Evolutionary conservation across 768 basidiomycete species (phyloP), one percentile per base, ranked within the genome.

Genomic region (Cystofilobasidium macerans): DNA sequence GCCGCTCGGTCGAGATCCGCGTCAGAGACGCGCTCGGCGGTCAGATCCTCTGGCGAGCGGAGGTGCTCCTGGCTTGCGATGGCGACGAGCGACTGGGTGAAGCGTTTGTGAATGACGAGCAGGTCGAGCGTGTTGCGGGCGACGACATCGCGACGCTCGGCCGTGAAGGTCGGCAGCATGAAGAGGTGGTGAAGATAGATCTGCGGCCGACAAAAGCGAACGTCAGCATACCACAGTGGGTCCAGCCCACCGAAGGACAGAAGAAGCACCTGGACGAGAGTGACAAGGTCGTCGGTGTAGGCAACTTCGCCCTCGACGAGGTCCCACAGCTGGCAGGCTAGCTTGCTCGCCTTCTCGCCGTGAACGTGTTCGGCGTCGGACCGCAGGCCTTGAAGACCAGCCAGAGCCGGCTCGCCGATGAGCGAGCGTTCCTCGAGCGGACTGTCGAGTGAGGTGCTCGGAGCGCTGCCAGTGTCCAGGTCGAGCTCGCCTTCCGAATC

Each of bases 61-160:
- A 71, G 63, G 75, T 12, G 13, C 69, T 77, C 75, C 24, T 74
- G 72, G 38, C 71, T 73, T 14, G 76, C 64, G 14, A 76, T 72
- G 2, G 71, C 69, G n/a, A 76, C 73, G 73, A 77, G 75, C 59
- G 70, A 57, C 14, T 64, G 59, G 1, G 70, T 70, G 32, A 76
- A 70, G 32, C 70, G 67, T 56, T 71, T 70, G 61, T 72, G 73
- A 4, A 71, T 40, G 40, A 66, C 59, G 48, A 70, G 64, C 6
- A 71, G 57, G 32, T 57, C 61, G 30, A 65, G 64, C 1, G 69
- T 70, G 60, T 71, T 70, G 9, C 71, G 69, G 11, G 68, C 64
- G 48, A 71, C 61, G 62, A 59, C 38, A n/a, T 64, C 68, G 16
- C 68, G 62, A 6, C 69, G 56, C 35, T 69, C 62, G 14, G 59